A percentile compares a stretch with the other conserved stretches of the same genome.
phyloP scores from a whole-genome alignment of 371 early-diverging fungal genomes.

The Zychaea mexicana region DNA sequence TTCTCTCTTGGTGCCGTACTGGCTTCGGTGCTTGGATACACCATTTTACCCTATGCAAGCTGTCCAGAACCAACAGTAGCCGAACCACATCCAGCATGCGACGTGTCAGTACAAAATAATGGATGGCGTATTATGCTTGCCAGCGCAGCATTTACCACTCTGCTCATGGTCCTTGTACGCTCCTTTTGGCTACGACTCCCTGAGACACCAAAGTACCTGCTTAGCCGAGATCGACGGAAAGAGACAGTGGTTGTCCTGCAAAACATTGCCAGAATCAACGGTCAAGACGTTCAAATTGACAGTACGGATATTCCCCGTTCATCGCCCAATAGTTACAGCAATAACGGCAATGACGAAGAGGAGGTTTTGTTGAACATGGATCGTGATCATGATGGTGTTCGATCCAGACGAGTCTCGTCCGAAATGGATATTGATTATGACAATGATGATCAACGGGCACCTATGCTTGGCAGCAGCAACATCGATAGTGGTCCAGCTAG shows the following conservation, averaged over 20 bases:
- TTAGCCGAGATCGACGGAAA: conserved; percentile 65
- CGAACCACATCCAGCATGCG: conserved; percentile 38
- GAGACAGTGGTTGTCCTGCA: conserved; percentile 77
- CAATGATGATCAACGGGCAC: not conserved
- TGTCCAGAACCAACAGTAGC: conserved; percentile 55
- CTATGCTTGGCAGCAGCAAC: conserved; percentile 4
- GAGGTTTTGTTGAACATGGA: not conserved
- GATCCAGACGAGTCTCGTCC: not conserved
- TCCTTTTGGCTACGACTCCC: conserved; percentile 68
- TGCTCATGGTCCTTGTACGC: conserved; percentile 72
- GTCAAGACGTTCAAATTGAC: conserved; percentile 36
- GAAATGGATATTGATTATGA: not conserved
- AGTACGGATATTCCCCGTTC: conserved; percentile 27
- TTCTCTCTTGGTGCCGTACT: conserved; percentile 86
- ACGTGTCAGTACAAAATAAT: conserved; percentile 58
- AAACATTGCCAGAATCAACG: conserved; percentile 77
- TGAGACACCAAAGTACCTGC: conserved; percentile 82
- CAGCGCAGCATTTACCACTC: conserved; percentile 57
- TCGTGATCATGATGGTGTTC: not conserved
- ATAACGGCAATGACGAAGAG: conserved; percentile 2
- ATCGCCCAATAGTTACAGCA: not conserved
- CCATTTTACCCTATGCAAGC: conserved; percentile 66
- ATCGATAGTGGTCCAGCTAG: not conserved
- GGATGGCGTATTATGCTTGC: conserved; percentile 81
- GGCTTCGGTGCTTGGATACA: conserved; percentile 66